These are phyloP conservation scores for Calonectria honghensis DNA, from an alignment of 2,329 filamentous ascomycete species.

Conservation along the genomic window DNA sequence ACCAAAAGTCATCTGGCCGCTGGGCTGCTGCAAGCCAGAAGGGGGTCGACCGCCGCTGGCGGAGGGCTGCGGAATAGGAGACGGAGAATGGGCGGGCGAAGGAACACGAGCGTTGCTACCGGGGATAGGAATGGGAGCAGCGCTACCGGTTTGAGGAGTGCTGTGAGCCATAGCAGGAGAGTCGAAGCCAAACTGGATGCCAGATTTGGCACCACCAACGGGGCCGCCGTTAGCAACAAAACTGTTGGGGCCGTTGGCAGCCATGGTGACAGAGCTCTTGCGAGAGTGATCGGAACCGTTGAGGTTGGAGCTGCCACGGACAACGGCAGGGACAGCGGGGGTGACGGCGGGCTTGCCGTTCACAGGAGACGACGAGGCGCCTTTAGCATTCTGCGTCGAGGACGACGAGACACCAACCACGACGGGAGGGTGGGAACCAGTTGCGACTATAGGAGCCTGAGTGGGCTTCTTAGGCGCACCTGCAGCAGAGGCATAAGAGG, in stretches of 20 bases:
- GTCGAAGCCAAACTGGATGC: conserved; percentile 89
- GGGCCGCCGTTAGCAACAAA: conserved; percentile 85
- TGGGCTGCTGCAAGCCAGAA: conserved; percentile 81
- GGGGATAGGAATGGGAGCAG: conserved; percentile 78
- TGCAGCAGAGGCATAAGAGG: conserved; percentile 81
- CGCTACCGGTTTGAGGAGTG: conserved; percentile 74
- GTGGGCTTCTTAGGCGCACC: conserved; percentile 78
- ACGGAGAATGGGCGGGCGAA: conserved; percentile 91
- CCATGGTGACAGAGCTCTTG: conserved; percentile 95
- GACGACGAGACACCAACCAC: conserved; percentile 73
- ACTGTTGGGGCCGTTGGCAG: conserved; percentile 84
- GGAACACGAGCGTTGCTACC: conserved; percentile 80
- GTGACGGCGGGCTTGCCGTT: conserved; percentile 87
- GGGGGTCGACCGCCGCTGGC: conserved; percentile 91
- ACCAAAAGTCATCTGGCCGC: conserved; percentile 84
- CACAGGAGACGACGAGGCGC: conserved; percentile 83
- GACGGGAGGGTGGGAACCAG: conserved; percentile 72
- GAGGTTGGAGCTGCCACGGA: conserved; percentile 76
- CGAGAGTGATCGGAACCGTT: conserved; percentile 89
- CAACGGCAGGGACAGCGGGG: conserved; percentile 81
- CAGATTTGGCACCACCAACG: conserved; percentile 74
- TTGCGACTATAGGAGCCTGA: conserved; percentile 76
- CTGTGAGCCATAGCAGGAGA: conserved; percentile 81
- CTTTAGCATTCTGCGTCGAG: conserved; percentile 74
- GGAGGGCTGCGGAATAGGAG: conserved; percentile 92